Percentiles rank a stretch among this genome's conserved stretches.
Conservation (phyloP, 192 early-diverging fungal genomes). For the Backusella morwellensis region DNA sequence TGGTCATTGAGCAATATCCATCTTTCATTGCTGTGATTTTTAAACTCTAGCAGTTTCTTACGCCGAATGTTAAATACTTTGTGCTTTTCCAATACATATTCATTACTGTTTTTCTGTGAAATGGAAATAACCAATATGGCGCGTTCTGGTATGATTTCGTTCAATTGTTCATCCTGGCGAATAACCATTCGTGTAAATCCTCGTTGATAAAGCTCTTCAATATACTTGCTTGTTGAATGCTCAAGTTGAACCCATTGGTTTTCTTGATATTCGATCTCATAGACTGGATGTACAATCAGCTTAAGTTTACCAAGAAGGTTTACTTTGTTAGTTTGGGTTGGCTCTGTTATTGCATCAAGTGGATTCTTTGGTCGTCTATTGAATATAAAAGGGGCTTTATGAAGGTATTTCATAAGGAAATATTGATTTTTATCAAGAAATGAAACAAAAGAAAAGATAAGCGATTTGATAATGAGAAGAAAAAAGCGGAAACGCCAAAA, state of each 20-base stretch:
- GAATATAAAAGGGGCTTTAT: neutral
- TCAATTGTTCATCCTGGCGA: neutral
- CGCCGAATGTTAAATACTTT: neutral
- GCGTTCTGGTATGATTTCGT: neutral
- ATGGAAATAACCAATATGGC: neutral
- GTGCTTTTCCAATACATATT: neutral
- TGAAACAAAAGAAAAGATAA: neutral
- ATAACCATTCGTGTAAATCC: neutral
- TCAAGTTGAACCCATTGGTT: conserved; percentile 9
- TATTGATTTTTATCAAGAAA: neutral
- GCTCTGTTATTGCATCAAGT: neutral
- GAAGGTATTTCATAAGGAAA: neutral
- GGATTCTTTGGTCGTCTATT: neutral
- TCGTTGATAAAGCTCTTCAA: neutral
- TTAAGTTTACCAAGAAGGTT: neutral
- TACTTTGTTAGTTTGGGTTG: neutral
- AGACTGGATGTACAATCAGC: neutral
- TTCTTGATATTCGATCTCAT: conserved; percentile 6
- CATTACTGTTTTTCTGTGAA: neutral
- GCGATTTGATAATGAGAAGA: neutral
- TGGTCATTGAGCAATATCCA: neutral
- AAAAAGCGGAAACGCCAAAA: neutral
- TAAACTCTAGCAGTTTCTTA: neutral
- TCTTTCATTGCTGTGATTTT: neutral
- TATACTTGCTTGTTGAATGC: neutral